phyloP scores from a whole-genome alignment of 345 rosid species.

The Brassica nigra region DNA sequence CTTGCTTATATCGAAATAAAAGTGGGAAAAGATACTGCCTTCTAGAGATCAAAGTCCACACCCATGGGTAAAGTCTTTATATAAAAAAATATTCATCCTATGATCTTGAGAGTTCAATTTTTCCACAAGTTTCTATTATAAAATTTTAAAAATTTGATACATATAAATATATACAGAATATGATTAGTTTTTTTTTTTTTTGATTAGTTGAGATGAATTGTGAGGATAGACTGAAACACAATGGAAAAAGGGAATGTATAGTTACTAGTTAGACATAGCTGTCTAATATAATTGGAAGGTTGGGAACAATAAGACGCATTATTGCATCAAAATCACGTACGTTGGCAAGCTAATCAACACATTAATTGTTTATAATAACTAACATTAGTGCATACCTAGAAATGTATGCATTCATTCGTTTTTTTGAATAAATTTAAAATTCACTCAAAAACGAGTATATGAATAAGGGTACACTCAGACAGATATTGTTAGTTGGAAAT shows the following conservation, averaged over 20 bases:
- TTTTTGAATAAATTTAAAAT: background rate
- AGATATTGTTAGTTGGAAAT: constrained; percentile 45
- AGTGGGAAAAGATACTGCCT: background rate
- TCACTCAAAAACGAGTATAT: background rate
- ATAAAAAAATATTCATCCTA: background rate
- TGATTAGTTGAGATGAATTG: constrained; percentile 17
- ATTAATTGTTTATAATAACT: background rate
- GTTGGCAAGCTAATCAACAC: constrained; percentile 30
- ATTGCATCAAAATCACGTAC: constrained; percentile 42
- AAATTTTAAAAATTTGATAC: background rate
- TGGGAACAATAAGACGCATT: constrained; percentile 40
- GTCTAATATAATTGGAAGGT: constrained; percentile 36
- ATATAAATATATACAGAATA: background rate
- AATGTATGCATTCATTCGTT: background rate
- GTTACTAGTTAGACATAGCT: constrained; percentile 32
- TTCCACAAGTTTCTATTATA: background rate
- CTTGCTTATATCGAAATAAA: background rate
- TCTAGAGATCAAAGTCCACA: background rate
- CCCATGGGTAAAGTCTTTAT: background rate
- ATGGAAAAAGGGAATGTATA: constrained; percentile 22
- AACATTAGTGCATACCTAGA: background rate
- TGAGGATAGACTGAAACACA: constrained; percentile 35
- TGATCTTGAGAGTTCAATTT: background rate
- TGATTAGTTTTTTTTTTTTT: background rate
- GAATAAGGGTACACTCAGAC: constrained; percentile 22